A percentile compares a stretch with the other conserved stretches of the same genome.
phyloP scores from a whole-genome alignment of 1,284 basidiomycete genomes.

The Sanghuangporus baumii region DNA sequence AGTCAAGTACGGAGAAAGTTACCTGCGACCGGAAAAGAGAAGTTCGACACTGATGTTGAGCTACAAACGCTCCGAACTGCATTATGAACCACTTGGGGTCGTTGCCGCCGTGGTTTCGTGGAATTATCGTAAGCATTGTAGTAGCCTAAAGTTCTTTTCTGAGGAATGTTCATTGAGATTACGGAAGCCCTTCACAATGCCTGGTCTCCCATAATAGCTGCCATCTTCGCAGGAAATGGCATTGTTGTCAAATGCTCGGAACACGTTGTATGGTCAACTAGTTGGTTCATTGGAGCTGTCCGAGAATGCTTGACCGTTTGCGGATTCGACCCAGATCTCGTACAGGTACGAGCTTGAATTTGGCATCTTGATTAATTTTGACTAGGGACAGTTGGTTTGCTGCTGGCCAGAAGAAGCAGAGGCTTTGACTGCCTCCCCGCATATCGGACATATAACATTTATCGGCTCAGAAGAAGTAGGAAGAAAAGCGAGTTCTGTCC shows the following conservation, averaged over 20 bases:
- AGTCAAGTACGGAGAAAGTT: slow-evolving; percentile 74
- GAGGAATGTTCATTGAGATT: slow-evolving; percentile 5
- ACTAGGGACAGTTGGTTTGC: slow-evolving; percentile 55
- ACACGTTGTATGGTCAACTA: slow-evolving; percentile 84
- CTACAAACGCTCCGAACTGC: slow-evolving; percentile 82
- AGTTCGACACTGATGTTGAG: slow-evolving; percentile 71
- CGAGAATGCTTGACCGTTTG: slow-evolving; percentile 69
- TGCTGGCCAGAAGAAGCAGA: slow-evolving; percentile 88
- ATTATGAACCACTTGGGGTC: slow-evolving; percentile 92
- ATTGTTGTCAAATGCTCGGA: slow-evolving; percentile 93
- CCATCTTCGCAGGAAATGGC: slow-evolving; percentile 87
- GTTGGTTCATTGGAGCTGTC: slow-evolving; percentile 77
- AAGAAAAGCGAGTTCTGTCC: slow-evolving; percentile 49
- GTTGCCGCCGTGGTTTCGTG: slow-evolving; percentile 92
- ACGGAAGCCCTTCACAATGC: slow-evolving; percentile 81
- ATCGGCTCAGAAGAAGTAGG: slow-evolving; percentile 94
- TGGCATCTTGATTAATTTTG: slow-evolving; percentile 8
- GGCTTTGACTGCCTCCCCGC: slow-evolving; percentile 72
- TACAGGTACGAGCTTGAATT: slow-evolving; percentile 48
- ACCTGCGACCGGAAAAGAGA: slow-evolving; percentile 65
- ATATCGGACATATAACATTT: slow-evolving; percentile 82
- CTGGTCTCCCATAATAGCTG: slow-evolving; percentile 88
- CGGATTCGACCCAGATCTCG: slow-evolving; percentile 75
- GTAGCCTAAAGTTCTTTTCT: neutral
- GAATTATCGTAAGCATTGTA: slow-evolving; percentile 71